Conservation (phyloP, 139 green algal species). For the Volvox africanus region DNA sequence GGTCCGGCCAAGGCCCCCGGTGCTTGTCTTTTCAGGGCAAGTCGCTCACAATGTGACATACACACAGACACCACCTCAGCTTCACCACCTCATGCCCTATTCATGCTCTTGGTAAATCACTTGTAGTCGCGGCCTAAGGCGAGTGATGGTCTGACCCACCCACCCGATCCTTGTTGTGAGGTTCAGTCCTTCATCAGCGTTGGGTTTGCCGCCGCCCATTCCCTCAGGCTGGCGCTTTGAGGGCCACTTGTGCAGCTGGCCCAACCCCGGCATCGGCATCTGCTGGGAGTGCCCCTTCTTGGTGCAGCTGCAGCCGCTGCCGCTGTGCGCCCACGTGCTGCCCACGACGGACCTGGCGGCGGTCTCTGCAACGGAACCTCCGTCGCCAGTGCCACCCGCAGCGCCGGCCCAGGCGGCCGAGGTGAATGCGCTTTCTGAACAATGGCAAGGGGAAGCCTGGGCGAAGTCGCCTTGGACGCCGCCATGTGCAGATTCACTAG, state of each 20-base stretch:
- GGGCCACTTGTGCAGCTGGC: slow-evolving; percentile 59
- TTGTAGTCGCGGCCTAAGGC: too few relatives aligned
- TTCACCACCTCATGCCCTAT: too few relatives aligned
- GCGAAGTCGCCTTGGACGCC: not conserved
- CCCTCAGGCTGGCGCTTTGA: slow-evolving; percentile 65
- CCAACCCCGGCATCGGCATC: slow-evolving; percentile 56
- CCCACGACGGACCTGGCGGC: slow-evolving; percentile 38
- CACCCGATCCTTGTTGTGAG: too few relatives aligned
- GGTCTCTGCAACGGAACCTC: not conserved
- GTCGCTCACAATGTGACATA: too few relatives aligned
- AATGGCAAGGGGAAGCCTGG: not conserved
- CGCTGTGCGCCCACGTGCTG: slow-evolving; percentile 43
- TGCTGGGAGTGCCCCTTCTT: slow-evolving; percentile 79
- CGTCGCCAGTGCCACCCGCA: not conserved
- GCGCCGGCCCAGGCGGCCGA: not conserved
- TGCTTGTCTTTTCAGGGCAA: too few relatives aligned
- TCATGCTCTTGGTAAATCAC: too few relatives aligned
- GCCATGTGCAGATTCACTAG: too few relatives aligned
- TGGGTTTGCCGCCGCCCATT: too few relatives aligned
- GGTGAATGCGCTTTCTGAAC: not conserved
- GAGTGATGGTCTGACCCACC: too few relatives aligned
- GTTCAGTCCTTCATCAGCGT: too few relatives aligned
- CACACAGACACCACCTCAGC: too few relatives aligned
- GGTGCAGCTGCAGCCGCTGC: slow-evolving; percentile 53
- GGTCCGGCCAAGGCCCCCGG: too few relatives aligned